Percentiles rank a stretch among this genome's conserved stretches.
These are phyloP conservation scores for Gossypium aridum DNA, from an alignment of 441 rosid species.

Conservation along the genomic window DNA sequence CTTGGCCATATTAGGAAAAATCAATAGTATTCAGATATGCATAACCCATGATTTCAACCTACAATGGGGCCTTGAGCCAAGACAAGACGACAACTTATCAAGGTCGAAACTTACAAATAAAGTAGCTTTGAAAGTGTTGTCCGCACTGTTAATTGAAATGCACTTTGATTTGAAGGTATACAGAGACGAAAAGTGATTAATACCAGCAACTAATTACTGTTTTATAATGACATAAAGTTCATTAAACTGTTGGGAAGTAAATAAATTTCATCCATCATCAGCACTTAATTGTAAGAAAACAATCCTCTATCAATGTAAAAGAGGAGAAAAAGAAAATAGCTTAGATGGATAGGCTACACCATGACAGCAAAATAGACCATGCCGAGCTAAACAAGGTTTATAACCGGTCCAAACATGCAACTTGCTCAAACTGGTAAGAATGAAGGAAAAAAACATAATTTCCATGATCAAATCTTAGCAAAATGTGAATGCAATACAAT, in stretches of 20 bases:
- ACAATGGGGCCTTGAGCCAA: slow-evolving; percentile 5
- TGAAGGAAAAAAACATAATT: neutral
- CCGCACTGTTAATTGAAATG: slow-evolving; percentile 21
- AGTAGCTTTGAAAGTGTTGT: slow-evolving; percentile 18
- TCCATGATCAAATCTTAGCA: neutral
- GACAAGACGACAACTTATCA: slow-evolving; percentile 4
- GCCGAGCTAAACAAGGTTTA: neutral
- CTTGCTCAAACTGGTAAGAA: neutral
- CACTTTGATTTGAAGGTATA: slow-evolving; percentile 6
- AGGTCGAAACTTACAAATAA: slow-evolving; percentile 1
- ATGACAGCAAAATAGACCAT: neutral
- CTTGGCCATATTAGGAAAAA: slow-evolving; percentile 10
- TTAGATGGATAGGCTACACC: neutral
- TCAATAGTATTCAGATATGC: neutral
- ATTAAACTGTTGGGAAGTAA: neutral
- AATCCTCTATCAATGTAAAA: neutral
- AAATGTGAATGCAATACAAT: neutral
- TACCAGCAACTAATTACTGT: neutral
- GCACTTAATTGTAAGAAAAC: neutral
- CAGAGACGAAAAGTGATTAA: neutral
- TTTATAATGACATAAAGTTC: neutral
- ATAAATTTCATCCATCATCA: neutral
- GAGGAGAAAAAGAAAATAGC: neutral
- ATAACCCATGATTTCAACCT: neutral
- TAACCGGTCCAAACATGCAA: neutral